Percentiles rank a stretch among this genome's conserved stretches.
Evolutionary conservation across 2,329 filamentous ascomycete species (phyloP).

Genomic region (Xylariaceae sp.): DNA sequence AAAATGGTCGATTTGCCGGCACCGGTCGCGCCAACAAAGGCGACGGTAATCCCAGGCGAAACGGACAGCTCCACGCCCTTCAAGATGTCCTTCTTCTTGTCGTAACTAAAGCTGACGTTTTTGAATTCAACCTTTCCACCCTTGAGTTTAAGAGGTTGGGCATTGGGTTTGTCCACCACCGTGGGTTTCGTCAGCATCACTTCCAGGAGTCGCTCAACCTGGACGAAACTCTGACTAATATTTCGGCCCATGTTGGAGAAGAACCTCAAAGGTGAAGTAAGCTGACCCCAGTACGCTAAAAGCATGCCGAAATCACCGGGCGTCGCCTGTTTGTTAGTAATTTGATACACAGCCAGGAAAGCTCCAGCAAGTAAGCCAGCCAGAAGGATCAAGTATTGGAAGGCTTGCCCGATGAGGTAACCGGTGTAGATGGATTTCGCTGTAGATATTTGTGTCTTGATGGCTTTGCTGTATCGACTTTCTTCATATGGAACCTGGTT

Average conservation of each 20-base stretch:
- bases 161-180: constrained; percentile 49
- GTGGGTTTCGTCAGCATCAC: constrained; percentile 56
- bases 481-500: constrained; percentile 57
- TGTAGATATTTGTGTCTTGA: constrained; percentile 38
- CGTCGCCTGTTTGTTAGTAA: constrained; percentile 56
- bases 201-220: constrained; percentile 54
- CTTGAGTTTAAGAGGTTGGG: constrained; percentile 46
- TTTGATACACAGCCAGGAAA: constrained; percentile 60
- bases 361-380: constrained; percentile 64
- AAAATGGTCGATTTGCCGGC: constrained; percentile 49
- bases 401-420: constrained; percentile 50
- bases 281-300: constrained; percentile 69
- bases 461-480: constrained; percentile 48
- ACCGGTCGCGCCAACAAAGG: constrained; percentile 58
- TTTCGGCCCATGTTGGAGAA: constrained; percentile 57
- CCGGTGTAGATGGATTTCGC: constrained; percentile 39
- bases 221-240: constrained; percentile 53
- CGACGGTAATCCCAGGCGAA: constrained; percentile 50
- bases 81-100: constrained; percentile 55
- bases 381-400: constrained; percentile 61
- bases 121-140: constrained; percentile 53
- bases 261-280: constrained; percentile 67
- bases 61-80: constrained; percentile 50
- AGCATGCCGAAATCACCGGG: constrained; percentile 68
- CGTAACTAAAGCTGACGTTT: constrained; percentile 55